Evolutionary conservation across 2,329 filamentous ascomycete genomes (phyloP).

Genomic region (Fusarium lateritium): DNA sequence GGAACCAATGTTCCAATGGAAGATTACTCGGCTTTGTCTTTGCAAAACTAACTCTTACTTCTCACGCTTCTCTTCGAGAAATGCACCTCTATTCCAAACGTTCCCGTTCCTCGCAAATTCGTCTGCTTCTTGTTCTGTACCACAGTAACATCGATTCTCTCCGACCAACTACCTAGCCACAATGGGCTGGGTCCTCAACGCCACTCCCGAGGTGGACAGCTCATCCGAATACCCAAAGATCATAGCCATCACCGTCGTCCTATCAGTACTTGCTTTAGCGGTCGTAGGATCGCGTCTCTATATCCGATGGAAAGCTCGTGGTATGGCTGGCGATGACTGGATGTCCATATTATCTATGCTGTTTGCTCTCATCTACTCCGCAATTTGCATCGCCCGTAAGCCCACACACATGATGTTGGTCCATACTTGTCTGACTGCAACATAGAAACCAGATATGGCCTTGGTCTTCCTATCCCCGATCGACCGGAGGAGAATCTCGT

Average conservation of each 20-base stretch:
- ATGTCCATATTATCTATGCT: constrained; percentile 58
- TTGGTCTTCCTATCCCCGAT: constrained; percentile 62
- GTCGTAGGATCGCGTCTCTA: constrained; percentile 60
- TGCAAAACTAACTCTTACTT: too few species aligned
- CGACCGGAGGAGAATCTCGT: constrained; percentile 62
- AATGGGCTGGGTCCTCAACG: constrained; percentile 68
- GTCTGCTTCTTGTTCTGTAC: too few species aligned
- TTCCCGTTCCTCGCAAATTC: too few species aligned
- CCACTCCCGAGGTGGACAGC: constrained; percentile 61
- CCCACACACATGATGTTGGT: background rate
- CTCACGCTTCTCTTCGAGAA: too few species aligned
- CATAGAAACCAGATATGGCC: constrained; percentile 66
- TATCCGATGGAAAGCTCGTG: constrained; percentile 59
- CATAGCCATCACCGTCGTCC: constrained; percentile 62
- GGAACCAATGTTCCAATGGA: too few species aligned
- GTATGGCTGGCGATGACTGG: constrained; percentile 65
- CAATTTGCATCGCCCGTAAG: constrained; percentile 66
- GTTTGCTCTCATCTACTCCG: constrained; percentile 65
- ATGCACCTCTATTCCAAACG: too few species aligned
- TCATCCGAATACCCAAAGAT: constrained; percentile 65
- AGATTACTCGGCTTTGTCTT: too few species aligned
- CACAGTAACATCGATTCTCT: too few species aligned
- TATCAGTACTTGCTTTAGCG: constrained; percentile 60
- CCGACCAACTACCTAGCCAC: background rate
- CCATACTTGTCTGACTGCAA: background rate